These are phyloP conservation scores for Suhomyces anneliseae DNA, from an alignment of 1,139 yeast genomes.

Conservation along the genomic window DNA sequence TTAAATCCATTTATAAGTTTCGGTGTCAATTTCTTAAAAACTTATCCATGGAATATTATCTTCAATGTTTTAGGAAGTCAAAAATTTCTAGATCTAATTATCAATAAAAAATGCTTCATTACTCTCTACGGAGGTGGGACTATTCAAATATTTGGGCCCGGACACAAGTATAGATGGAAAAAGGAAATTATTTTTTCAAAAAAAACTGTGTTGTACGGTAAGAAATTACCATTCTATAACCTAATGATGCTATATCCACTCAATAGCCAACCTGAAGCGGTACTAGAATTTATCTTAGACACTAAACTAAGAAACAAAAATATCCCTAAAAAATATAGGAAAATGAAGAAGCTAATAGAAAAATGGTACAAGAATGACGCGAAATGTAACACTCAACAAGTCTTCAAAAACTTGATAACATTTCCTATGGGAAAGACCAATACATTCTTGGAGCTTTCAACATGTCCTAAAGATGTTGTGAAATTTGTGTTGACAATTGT, in stretches of 20 bases:
- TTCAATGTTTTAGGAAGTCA: slow-evolving; percentile 31
- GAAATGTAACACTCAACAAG: slow-evolving; percentile 25
- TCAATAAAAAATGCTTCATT: slow-evolving; percentile 28
- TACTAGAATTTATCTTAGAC: slow-evolving; percentile 1
- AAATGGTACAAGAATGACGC: slow-evolving; percentile 24
- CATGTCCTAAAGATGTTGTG: slow-evolving; percentile 31
- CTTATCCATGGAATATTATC: slow-evolving; percentile 36
- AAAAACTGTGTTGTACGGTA: slow-evolving; percentile 12
- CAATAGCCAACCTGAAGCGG: background rate
- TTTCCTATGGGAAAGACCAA: slow-evolving; percentile 4
- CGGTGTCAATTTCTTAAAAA: slow-evolving; percentile 31
- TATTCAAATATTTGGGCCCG: slow-evolving; percentile 40
- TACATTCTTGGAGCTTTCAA: slow-evolving; percentile 22
- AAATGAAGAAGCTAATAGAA: slow-evolving; percentile 16
- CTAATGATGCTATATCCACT: background rate
- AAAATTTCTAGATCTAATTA: slow-evolving; percentile 32
- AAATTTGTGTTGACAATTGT: slow-evolving; percentile 41
- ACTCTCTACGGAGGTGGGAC: slow-evolving; percentile 13
- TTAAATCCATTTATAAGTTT: slow-evolving; percentile 27
- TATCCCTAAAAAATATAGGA: slow-evolving; percentile 25
- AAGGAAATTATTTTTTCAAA: slow-evolving; percentile 7
- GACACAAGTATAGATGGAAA: slow-evolving; percentile 1
- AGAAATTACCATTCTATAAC: background rate
- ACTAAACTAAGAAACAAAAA: slow-evolving; percentile 2
- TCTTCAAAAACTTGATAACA: slow-evolving; percentile 24